Evolutionary conservation across 2,329 filamentous ascomycete genomes (phyloP), one percentile per base, ranked within the genome.

Genomic region (Penicillium sp.): DNA sequence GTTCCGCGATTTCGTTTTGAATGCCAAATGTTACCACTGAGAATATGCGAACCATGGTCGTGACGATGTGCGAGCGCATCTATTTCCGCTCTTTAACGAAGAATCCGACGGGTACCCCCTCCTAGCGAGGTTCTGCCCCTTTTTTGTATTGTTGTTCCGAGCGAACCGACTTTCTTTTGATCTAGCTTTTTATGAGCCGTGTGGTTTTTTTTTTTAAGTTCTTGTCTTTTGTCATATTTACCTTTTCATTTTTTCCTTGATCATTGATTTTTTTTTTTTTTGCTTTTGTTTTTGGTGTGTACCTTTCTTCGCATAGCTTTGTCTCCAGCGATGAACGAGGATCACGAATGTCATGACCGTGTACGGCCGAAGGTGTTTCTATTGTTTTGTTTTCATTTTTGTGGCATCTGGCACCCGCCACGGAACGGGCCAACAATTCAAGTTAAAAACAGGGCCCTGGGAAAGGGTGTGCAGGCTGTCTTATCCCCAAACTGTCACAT

Each of bases 281-380:
- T 58, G 23, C 35, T 41, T 29, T 62, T 57, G 50, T 62, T 64
- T 70, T 66, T 70, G 68, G 72, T 71, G 69, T 71, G 70, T 72
- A 71, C 63, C 67, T 71, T 72, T 70, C 64, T 73, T 53, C 70
- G 70, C 73, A 71, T 66, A 70, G 68, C 71, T 67, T 69, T 68
- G 68, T 64, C 63, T 65, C 62, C 64, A 70, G 70, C 73, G 71
- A 73, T 73, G 72, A 75, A 67, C 67, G 72, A 75, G 68, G 71
- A 72, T 71, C 69, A 76, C 70, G 73, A 75, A 71, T 65, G 67
- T 75, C 71, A 75, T 73, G 73, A 75, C 72, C 65, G 67, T 73
- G 65, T 72, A 75, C 68, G 72, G 72, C 69, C 71, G 67, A 66
- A 57, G 67, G 62, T 63, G 56, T 65, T 62, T 53, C 63, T 60